Base-by-base conservation (phyloP, 257 asterid species). In the Rehmannia glutinosa region DNA sequence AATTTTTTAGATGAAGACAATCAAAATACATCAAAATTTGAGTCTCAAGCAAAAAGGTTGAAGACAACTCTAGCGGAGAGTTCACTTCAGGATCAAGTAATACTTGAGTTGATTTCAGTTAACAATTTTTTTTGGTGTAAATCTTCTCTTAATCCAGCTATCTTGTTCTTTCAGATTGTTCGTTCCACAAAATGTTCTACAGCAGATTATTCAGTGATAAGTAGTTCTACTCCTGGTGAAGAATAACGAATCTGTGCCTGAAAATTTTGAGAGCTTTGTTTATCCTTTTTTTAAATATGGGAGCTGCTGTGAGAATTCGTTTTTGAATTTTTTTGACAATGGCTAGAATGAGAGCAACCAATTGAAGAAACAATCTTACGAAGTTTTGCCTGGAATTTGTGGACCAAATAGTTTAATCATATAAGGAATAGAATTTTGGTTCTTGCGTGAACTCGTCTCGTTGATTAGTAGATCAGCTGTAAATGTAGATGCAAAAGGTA, bases 51-150 rank as follows among this genome's bases (percentile, higher is more conserved):
- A 11, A 77, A 77, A 74, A 59, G 72, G 65, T 20, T 56, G 63
- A 81, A 63, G 74, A 59, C 36, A 38, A 62, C 71, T 66, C 16
- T 24, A 1, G 74, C 39, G 6, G 73, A 63, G 28, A 68, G 69
- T 67, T 77, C 72, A 10, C 57, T 17, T 58, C 66, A 52, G 7
- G 75, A 73, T 49, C 78, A 74, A 68, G 86, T 77, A 81, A 77
- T 62, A 30, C 17, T 16, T 33, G 63, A 64, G 10, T 73, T 53
- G 8, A 42, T 39, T 28, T n/a, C 28, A 9, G 9, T 55, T 53
- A 50, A 32, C 52, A n/a, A 43, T 39, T 64, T 33, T 36, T n/a
- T 45, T 17, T 41, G 23, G 13, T 38, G 8, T 69, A 28, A 68
- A 69, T 57, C 43, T 16, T 59, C 51, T 64, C 45, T 49, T 69